Evolutionary conservation across 164 flowering plant species (phyloP).

Genomic region (Malania oleifera): DNA sequence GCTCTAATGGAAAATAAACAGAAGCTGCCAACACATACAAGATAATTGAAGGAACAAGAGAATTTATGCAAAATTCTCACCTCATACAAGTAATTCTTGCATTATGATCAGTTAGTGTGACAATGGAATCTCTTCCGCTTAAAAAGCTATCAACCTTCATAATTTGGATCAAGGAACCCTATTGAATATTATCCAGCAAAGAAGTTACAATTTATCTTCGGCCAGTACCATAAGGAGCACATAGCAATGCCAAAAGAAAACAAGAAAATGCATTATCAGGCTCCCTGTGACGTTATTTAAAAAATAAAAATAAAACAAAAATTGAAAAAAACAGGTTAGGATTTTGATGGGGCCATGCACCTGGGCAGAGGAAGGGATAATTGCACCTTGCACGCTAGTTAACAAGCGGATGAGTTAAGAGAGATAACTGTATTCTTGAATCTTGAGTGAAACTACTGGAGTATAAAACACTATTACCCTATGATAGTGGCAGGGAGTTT

Average conservation of each 20-base stretch:
- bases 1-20: too few species aligned
- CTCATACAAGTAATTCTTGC: slow-evolving; percentile 76
- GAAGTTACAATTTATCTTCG: neutral
- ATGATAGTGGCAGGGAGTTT: too few species aligned
- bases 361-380: too few species aligned
- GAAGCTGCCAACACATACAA: neutral
- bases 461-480: too few species aligned
- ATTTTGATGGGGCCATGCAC: too few species aligned
- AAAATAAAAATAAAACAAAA: too few species aligned
- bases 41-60: neutral
- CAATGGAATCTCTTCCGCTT: slow-evolving; percentile 11
- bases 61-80: slow-evolving; percentile 21
- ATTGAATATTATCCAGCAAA: neutral
- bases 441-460: too few species aligned
- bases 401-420: too few species aligned
- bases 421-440: too few species aligned
- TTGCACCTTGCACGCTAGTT: too few species aligned
- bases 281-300: neutral
- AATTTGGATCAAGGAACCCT: slow-evolving; percentile 37
- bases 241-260: neutral
- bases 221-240: neutral
- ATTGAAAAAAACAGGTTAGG: too few species aligned
- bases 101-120: slow-evolving; percentile 34
- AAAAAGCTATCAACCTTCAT: slow-evolving; percentile 19
- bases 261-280: neutral